These are phyloP conservation scores for Kregervanrija pseudodelftensis DNA, from an alignment of 805 yeast genomes.

Conservation along the genomic window DNA sequence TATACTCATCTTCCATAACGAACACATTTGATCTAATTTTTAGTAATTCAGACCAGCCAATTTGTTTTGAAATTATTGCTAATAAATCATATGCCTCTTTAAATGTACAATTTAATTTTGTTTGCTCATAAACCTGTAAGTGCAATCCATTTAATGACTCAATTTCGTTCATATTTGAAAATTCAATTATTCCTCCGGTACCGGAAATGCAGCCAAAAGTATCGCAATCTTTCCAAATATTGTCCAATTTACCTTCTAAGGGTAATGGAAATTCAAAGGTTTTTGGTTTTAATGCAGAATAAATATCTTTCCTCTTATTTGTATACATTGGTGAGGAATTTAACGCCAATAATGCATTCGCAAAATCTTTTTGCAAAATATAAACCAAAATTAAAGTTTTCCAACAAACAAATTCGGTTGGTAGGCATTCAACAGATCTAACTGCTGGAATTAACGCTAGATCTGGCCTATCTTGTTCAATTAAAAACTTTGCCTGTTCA, in stretches of 20 bases:
- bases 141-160: constrained; percentile 41
- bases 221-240: constrained; percentile 38
- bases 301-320: constrained; percentile 37
- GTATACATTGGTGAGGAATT: constrained; percentile 72
- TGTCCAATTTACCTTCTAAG: constrained; percentile 42
- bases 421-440: constrained; percentile 58
- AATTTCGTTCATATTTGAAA: constrained; percentile 28
- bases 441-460: constrained; percentile 55
- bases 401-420: constrained; percentile 75
- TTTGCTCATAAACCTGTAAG: constrained; percentile 41
- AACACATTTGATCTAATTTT: constrained; percentile 62
- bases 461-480: constrained; percentile 43
- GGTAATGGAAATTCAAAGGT: constrained; percentile 44
- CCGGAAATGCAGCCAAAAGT: constrained; percentile 28
- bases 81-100: constrained; percentile 60
- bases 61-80: constrained; percentile 54
- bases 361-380: constrained; percentile 45
- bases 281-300: constrained; percentile 36
- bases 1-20: constrained; percentile 71
- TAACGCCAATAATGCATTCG: constrained; percentile 56
- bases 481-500: constrained; percentile 58
- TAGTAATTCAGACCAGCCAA: constrained; percentile 82
- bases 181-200: constrained; percentile 27
- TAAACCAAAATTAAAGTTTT: constrained; percentile 53
- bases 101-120: constrained; percentile 46